phyloP scores from a whole-genome alignment of 1,284 basidiomycete genomes.

The Marasmius tenuissimus region DNA sequence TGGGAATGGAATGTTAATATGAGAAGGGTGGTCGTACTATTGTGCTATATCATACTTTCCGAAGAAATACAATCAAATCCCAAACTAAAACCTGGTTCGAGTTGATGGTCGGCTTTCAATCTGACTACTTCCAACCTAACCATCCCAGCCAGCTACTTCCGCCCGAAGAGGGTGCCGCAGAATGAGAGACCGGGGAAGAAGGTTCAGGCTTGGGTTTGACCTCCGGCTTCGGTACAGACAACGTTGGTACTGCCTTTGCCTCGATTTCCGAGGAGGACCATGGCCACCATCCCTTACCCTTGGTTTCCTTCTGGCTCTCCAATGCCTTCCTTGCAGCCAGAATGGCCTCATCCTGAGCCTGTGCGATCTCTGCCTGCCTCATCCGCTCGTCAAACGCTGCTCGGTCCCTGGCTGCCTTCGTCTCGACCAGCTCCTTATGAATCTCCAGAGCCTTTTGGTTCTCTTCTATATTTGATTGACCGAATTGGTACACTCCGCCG shows the following conservation, averaged over 20 bases:
- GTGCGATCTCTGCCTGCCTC: conserved; percentile 51
- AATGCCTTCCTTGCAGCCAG: conserved; percentile 8
- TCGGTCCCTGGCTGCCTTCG: conserved; percentile 52
- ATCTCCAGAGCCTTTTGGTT: conserved; percentile 26
- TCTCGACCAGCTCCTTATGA: conserved; percentile 44
- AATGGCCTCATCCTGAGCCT: conserved; percentile 35
- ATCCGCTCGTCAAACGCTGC: conserved; percentile 47
- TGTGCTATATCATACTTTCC: neutral
- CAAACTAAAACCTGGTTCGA: neutral
- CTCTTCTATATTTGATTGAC: conserved; percentile 16
- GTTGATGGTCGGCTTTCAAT: neutral
- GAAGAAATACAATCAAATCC: neutral
- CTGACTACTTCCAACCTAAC: neutral
- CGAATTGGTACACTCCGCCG: conserved; percentile 51
- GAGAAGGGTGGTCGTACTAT: too few species aligned
- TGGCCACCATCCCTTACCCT: neutral
- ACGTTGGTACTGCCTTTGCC: neutral
- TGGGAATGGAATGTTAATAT: too few species aligned
- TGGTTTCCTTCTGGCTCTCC: conserved; percentile 15
- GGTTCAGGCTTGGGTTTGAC: neutral
- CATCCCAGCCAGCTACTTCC: neutral
- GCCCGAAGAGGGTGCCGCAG: neutral
- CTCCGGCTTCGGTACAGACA: neutral
- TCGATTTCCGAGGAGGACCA: neutral
- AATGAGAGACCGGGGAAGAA: neutral